These are phyloP conservation scores for Sugiyamaella boreocaroliniensis DNA, from an alignment of 805 yeast genomes.

Conservation along the genomic window DNA sequence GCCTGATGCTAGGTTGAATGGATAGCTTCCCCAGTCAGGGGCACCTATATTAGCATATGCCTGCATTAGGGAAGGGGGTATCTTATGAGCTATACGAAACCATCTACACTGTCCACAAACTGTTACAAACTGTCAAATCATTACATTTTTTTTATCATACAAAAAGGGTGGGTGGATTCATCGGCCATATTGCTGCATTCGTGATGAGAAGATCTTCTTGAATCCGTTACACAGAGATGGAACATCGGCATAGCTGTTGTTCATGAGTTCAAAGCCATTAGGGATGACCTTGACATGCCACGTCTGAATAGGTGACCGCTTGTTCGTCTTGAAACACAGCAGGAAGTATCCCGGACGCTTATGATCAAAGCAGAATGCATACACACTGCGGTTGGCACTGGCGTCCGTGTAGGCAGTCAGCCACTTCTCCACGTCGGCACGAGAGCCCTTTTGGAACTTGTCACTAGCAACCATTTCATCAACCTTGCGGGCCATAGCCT, in stretches of 20 bases:
- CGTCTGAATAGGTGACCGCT: constrained; percentile 44
- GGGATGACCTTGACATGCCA: constrained; percentile 93
- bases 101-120: no score
- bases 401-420: constrained; percentile 84
- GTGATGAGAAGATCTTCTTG: constrained; percentile 46
- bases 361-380: constrained; percentile 85
- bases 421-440: constrained; percentile 77
- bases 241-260: constrained; percentile 84
- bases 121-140: no score
- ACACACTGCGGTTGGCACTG: constrained; percentile 81
- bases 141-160: no score
- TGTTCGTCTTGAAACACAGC: constrained; percentile 72
- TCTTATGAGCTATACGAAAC: no score
- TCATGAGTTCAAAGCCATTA: constrained; percentile 73
- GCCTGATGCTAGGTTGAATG: no score
- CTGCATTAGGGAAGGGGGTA: no score
- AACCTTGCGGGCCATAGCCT: constrained; percentile 73
- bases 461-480: constrained; percentile 82
- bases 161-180: no score
- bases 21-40: no score
- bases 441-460: constrained; percentile 76
- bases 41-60: no score
- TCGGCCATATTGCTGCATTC: not conserved
- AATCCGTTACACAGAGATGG: constrained; percentile 88
- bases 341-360: constrained; percentile 91